Conservation (phyloP, 2,329 filamentous ascomycete genomes). For the Orbilia ellipsospora region DNA sequence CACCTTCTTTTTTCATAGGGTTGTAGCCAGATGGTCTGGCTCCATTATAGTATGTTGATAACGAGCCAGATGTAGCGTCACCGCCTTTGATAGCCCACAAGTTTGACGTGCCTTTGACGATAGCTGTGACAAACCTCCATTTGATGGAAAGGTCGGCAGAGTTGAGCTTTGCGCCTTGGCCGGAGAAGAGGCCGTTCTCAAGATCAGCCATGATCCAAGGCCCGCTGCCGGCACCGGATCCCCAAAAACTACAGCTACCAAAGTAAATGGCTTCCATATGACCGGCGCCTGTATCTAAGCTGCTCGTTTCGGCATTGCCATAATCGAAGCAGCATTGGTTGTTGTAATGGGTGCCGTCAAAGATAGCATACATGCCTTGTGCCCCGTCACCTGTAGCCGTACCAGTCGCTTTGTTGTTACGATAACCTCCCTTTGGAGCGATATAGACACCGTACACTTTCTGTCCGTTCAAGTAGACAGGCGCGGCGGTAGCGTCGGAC, state of each 20-base stretch:
- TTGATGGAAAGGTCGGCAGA: slow-evolving; percentile 67
- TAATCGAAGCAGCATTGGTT: slow-evolving; percentile 70
- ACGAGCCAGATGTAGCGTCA: slow-evolving; percentile 67
- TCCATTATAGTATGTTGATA: slow-evolving; percentile 72
- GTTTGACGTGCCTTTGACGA: slow-evolving; percentile 69
- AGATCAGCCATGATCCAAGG: slow-evolving; percentile 78
- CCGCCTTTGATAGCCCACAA: slow-evolving; percentile 72
- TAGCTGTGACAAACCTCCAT: slow-evolving; percentile 69
- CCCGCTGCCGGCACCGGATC: slow-evolving; percentile 69
- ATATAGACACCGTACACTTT: slow-evolving; percentile 74
- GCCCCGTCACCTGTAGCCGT: slow-evolving; percentile 69
- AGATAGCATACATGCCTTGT: slow-evolving; percentile 71
- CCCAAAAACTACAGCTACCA: slow-evolving; percentile 69
- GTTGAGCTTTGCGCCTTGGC: slow-evolving; percentile 65
- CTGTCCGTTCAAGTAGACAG: slow-evolving; percentile 70
- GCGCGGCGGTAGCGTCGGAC: slow-evolving; percentile 71
- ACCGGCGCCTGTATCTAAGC: slow-evolving; percentile 69
- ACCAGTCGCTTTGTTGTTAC: slow-evolving; percentile 69
- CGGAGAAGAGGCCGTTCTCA: slow-evolving; percentile 75
- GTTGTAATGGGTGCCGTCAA: slow-evolving; percentile 72
- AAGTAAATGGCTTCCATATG: slow-evolving; percentile 78
- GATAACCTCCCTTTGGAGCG: slow-evolving; percentile 72
- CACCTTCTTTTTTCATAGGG: slow-evolving; percentile 73
- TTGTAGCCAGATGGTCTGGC: slow-evolving; percentile 71
- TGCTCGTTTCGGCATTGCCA: slow-evolving; percentile 69